These are phyloP conservation scores for Fraxinus quadrangulata DNA, from an alignment of 257 asterid species.

Conservation along the genomic window DNA sequence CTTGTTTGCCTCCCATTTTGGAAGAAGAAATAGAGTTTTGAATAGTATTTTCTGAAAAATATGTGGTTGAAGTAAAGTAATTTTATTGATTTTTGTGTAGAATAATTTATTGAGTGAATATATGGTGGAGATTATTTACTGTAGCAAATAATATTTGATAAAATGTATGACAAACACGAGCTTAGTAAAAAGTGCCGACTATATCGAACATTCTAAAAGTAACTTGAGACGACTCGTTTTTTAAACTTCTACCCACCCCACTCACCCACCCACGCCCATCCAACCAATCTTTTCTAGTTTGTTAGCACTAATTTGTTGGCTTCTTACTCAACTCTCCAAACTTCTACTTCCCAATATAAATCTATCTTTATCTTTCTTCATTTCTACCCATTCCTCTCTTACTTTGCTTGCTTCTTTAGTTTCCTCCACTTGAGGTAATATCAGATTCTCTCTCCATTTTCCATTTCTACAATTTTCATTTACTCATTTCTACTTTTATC, in stretches of 20 bases:
- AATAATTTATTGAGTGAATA: too few species aligned
- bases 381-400: conserved; percentile 20
- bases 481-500: neutral
- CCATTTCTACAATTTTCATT: conserved; percentile 19
- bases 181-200: neutral
- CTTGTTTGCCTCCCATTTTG: too few species aligned
- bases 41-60: too few species aligned
- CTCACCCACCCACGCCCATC: neutral
- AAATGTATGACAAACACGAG: too few species aligned
- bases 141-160: too few species aligned
- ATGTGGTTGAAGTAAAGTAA: too few species aligned
- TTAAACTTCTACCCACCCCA: neutral
- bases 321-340: conserved; percentile 23
- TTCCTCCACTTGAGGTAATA: conserved; percentile 61
- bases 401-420: conserved; percentile 49
- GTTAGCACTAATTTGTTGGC: neutral
- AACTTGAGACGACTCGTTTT: neutral
- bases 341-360: neutral
- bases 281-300: neutral
- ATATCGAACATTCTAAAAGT: too few species aligned
- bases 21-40: too few species aligned
- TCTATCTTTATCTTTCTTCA: neutral
- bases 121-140: too few species aligned
- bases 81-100: too few species aligned
- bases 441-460: conserved; percentile 41